Percentiles rank a stretch among this genome's conserved stretches.
Conservation (phyloP, 148 eudicot species). For the Persicaria tinctoria region DNA sequence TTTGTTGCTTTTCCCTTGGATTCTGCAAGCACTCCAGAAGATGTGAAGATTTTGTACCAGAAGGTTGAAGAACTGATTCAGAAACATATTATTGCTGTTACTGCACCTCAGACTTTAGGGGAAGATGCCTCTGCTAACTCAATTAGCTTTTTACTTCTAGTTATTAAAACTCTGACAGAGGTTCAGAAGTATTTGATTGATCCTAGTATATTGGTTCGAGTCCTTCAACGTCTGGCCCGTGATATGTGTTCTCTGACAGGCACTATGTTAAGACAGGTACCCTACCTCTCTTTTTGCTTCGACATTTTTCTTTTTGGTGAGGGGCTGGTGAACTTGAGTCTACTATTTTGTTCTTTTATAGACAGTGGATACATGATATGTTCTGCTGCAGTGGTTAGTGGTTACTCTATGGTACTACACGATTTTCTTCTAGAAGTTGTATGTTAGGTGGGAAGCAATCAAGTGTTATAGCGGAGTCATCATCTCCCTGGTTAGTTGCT, state of each 20-base stretch:
- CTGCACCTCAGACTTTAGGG: constrained; percentile 69
- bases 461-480: background rate
- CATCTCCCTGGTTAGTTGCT: background rate
- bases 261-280: constrained; percentile 74
- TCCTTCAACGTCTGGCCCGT: constrained; percentile 92
- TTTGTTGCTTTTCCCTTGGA: constrained; percentile 86
- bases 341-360: background rate
- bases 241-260: constrained; percentile 68
- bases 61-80: constrained; percentile 92
- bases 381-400: background rate
- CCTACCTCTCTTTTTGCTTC: background rate
- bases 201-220: constrained; percentile 68
- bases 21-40: constrained; percentile 58
- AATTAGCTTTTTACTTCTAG: constrained; percentile 81
- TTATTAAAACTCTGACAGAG: constrained; percentile 78
- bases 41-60: constrained; percentile 76
- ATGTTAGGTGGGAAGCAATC: background rate
- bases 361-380: background rate
- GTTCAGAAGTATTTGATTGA: constrained; percentile 71
- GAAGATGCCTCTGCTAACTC: constrained; percentile 80
- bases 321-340: background rate
- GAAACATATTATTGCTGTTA: constrained; percentile 71
- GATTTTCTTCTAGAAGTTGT: background rate
- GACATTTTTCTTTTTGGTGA: background rate
- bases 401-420: background rate